Conservation (phyloP, 1,284 basidiomycete genomes). For the Tylopilus orsonianus region DNA sequence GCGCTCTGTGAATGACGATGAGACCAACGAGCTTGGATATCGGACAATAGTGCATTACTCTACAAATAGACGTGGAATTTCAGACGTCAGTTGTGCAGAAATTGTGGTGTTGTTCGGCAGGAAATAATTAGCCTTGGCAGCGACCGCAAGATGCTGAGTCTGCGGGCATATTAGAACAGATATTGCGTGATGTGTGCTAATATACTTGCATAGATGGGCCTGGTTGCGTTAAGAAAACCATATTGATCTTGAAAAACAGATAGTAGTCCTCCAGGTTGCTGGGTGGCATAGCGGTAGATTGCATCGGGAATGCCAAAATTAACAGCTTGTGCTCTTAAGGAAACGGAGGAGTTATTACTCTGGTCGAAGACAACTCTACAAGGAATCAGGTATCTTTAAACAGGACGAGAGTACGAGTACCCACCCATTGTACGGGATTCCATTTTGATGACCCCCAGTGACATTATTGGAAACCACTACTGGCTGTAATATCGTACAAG, state of each 20-base stretch:
- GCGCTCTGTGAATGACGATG: slow-evolving; percentile 37
- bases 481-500: slow-evolving; percentile 35
- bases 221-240: slow-evolving; percentile 52
- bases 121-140: slow-evolving; percentile 59
- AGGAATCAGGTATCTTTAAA: slow-evolving; percentile 2
- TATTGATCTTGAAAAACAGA: slow-evolving; percentile 46
- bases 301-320: slow-evolving; percentile 52
- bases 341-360: slow-evolving; percentile 43
- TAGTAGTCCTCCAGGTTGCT: slow-evolving; percentile 38
- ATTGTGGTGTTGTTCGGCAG: slow-evolving; percentile 38
- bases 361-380: slow-evolving; percentile 47
- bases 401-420: neutral
- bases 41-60: slow-evolving; percentile 43
- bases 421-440: slow-evolving; percentile 57
- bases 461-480: slow-evolving; percentile 48
- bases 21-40: slow-evolving; percentile 4
- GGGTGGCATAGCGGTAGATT: slow-evolving; percentile 49
- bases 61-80: slow-evolving; percentile 50
- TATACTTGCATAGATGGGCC: slow-evolving; percentile 48
- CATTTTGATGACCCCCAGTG: slow-evolving; percentile 42
- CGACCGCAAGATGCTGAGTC: slow-evolving; percentile 56
- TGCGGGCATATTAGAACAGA: slow-evolving; percentile 21
- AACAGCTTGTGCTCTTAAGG: slow-evolving; percentile 48
- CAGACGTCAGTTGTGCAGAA: slow-evolving; percentile 38
- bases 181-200: neutral